These are phyloP conservation scores for Apostasia shenzhenica DNA, from an alignment of 106 monocot genomes.

Conservation along the genomic window DNA sequence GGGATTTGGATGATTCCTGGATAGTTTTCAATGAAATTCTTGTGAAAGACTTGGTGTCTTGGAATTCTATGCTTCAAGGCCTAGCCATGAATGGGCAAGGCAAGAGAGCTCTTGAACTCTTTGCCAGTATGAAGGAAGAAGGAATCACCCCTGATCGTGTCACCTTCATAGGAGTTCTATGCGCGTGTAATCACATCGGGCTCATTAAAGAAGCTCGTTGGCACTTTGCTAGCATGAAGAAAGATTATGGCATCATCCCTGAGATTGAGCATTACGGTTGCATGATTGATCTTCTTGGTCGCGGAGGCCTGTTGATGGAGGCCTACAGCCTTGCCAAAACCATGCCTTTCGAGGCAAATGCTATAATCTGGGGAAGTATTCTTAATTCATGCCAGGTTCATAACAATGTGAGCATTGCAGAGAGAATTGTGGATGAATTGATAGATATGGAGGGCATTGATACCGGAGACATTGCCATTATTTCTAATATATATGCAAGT, in stretches of 20 bases:
- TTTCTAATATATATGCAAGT: slow-evolving; percentile 75
- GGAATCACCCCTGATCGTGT: slow-evolving; percentile 57
- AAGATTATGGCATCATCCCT: slow-evolving; percentile 48
- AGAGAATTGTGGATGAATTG: slow-evolving; percentile 43
- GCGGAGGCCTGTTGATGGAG: slow-evolving; percentile 53
- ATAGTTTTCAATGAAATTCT: slow-evolving; percentile 35
- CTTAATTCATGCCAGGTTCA: slow-evolving; percentile 62
- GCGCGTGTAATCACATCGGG: slow-evolving; percentile 70
- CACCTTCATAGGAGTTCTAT: slow-evolving; percentile 62
- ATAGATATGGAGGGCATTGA: slow-evolving; percentile 37
- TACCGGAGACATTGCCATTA: slow-evolving; percentile 55
- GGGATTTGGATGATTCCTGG: slow-evolving; percentile 42
- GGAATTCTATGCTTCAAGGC: slow-evolving; percentile 79
- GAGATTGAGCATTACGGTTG: slow-evolving; percentile 88
- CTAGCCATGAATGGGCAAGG: slow-evolving; percentile 69
- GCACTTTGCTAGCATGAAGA: slow-evolving; percentile 63
- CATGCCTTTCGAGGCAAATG: slow-evolving; percentile 75
- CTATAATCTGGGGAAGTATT: slow-evolving; percentile 76
- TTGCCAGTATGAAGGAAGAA: slow-evolving; percentile 45
- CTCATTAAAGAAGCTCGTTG: slow-evolving; percentile 44
- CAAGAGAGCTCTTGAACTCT: slow-evolving; percentile 49
- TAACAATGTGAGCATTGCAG: slow-evolving; percentile 63
- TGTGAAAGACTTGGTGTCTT: slow-evolving; percentile 50
- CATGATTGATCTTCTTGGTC: slow-evolving; percentile 72
- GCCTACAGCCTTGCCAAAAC: slow-evolving; percentile 43